phyloP scores from a whole-genome alignment of 2,329 filamentous ascomycete species.

The Diaporthe caulivora region DNA sequence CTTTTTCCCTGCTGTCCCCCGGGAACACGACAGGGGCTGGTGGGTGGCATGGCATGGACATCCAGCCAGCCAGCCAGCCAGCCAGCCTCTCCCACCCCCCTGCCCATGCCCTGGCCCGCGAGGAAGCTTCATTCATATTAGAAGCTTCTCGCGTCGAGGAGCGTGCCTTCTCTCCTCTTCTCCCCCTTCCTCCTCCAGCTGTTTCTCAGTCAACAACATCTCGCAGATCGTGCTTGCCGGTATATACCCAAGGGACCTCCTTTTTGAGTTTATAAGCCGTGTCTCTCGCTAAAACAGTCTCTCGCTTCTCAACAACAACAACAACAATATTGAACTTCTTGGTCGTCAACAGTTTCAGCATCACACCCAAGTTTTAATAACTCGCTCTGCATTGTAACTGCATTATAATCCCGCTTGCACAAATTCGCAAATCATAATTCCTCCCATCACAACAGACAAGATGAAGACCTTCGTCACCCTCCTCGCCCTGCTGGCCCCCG shows the following conservation, averaged over 20 bases:
- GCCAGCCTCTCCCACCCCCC: too few species aligned
- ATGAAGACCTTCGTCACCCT: slow-evolving; percentile 61
- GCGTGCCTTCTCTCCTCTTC: slow-evolving; percentile 10
- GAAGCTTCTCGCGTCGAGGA: slow-evolving; percentile 25
- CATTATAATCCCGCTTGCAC: slow-evolving; percentile 19
- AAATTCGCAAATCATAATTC: background rate
- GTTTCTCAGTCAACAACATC: slow-evolving; percentile 24
- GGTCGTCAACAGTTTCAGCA: slow-evolving; percentile 1
- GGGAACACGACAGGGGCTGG: slow-evolving; percentile 13
- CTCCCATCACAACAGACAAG: slow-evolving; percentile 8
- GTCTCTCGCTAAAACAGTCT: slow-evolving; percentile 24
- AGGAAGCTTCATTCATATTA: slow-evolving; percentile 34
- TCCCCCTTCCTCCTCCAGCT: slow-evolving; percentile 15
- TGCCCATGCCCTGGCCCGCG: slow-evolving; percentile 6
- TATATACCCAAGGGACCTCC: background rate
- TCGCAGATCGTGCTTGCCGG: slow-evolving; percentile 27
- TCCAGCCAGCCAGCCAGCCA: too few species aligned
- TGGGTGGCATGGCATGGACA: background rate
- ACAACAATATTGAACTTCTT: slow-evolving; percentile 2
- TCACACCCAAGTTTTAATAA: background rate
- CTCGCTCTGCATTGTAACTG: slow-evolving; percentile 10
- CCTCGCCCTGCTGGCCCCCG: slow-evolving; percentile 52
- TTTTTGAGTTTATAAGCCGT: slow-evolving; percentile 6
- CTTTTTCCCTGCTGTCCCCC: background rate
- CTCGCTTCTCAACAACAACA: slow-evolving; percentile 16